A percentile compares a stretch with the other conserved stretches of the same genome.
Evolutionary conservation across 2,329 filamentous ascomycete genomes (phyloP).

Genomic region (Ophiostoma triangulosporum): DNA sequence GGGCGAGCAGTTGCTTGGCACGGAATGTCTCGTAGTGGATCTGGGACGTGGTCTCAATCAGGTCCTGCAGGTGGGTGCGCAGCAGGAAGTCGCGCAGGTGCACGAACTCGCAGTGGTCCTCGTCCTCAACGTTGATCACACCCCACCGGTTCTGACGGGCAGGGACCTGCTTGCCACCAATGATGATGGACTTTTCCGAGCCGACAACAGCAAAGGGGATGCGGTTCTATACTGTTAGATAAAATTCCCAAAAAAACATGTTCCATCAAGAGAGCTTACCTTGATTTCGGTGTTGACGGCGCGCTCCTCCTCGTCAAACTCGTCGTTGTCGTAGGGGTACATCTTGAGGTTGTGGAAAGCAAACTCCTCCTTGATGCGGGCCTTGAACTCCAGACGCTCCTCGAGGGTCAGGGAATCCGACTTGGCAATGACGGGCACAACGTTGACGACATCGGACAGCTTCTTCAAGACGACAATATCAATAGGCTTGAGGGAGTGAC

Average conservation of each 20-base stretch:
- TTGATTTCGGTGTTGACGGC: conserved; percentile 92
- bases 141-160: conserved; percentile 99
- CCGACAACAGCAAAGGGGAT: conserved; percentile 97
- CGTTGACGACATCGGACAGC: conserved; percentile 97
- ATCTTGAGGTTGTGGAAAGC: conserved; percentile 99
- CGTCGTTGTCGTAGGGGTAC: conserved; percentile 99
- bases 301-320: conserved; percentile 94
- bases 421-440: conserved; percentile 97
- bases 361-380: conserved; percentile 99
- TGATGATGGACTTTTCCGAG: conserved; percentile 94
- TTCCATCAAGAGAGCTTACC: conserved; percentile 36
- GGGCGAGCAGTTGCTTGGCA: conserved; percentile 91
- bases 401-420: conserved; percentile 91
- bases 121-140: conserved; percentile 98
- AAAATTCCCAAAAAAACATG: too few species aligned
- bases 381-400: conserved; percentile 93
- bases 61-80: conserved; percentile 92
- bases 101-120: conserved; percentile 99
- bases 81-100: conserved; percentile 98
- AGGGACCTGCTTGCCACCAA: conserved; percentile 93
- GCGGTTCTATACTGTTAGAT: conserved; percentile 47
- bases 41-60: conserved; percentile 98
- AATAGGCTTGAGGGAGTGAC: conserved; percentile 96
- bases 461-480: conserved; percentile 99
- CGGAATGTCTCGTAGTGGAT: conserved; percentile 99